Base-by-base conservation (phyloP, 2,329 filamentous ascomycete species). In the Proliferodiscus dingleyae region DNA sequence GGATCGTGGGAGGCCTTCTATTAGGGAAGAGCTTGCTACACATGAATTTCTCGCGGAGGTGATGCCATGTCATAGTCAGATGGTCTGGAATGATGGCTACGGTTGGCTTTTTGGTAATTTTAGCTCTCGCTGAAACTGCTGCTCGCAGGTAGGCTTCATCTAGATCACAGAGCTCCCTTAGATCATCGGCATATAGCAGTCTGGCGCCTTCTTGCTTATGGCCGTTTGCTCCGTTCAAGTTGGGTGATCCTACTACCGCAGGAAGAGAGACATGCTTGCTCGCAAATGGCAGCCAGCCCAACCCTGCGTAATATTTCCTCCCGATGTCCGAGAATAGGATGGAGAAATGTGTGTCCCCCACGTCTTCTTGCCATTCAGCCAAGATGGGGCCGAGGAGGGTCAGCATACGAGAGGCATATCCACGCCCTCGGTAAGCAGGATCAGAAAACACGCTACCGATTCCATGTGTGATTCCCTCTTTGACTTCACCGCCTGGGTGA, bases 261-360 rank as follows among this genome's bases (percentile, higher is more conserved):
- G 47, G 67, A 45, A 94, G 76, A 24, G 76, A 72, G 34, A 94
- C 72, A 63, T 95, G 89, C 1, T 76, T 72, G 47, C 87, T 91
- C 16, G 77, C 72, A 57, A 85, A 90, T 0, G 81, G 52, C 39
- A 80, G 74, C 90, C 90, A 96, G 37, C 89, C 89, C 52, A 80
- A 74, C 24, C 72, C 73, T 3, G 84, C 78, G 67, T 96, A 96
- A 66, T 89, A 96, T 30, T 71, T 70, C 71, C 88, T 85, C 16
- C 90, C 88, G 53, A 94, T 89, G 59, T 94, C 88, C 7, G 89
- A 95, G 66, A 83, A 95, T 7, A 96, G 72, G 6, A 94, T 77
- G 1, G 87, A 90, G 65, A 91, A 93, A 11, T 79, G 49, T 22
- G 66, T 52, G 63, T 73, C 61, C 61, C 64, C 54, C 63, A 61